Conservation (phyloP, 305 asterid genomes). For the Salvia sclarea region DNA sequence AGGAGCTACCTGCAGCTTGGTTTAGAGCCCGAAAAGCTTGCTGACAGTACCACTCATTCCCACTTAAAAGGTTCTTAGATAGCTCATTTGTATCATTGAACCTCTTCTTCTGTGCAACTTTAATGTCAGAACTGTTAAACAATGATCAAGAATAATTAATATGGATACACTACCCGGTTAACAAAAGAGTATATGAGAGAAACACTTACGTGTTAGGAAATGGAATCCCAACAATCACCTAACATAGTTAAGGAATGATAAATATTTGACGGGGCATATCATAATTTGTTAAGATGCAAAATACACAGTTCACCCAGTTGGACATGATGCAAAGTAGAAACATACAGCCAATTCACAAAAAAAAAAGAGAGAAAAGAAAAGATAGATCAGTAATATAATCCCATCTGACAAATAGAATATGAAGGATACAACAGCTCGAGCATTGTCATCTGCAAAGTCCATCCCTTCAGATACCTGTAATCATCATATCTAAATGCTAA, state of each 20-base stretch:
- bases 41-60: conserved; percentile 95
- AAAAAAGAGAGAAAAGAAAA: not conserved
- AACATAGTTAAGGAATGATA: conserved; percentile 50
- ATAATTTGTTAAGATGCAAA: conserved; percentile 24
- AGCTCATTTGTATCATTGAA: conserved; percentile 66
- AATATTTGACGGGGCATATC: conserved; percentile 33
- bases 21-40: conserved; percentile 98
- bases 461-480: conserved; percentile 98
- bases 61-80: conserved; percentile 82
- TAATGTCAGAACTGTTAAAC: conserved; percentile 63
- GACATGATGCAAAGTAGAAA: conserved; percentile 17
- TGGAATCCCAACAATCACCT: conserved; percentile 96
- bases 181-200: conserved; percentile 23
- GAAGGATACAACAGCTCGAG: conserved; percentile 97
- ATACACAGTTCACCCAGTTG: conserved; percentile 15
- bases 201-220: conserved; percentile 84
- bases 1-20: conserved; percentile 84
- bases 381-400: conserved; percentile 20
- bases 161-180: conserved; percentile 20
- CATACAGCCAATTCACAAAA: not conserved
- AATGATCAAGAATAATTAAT: conserved; percentile 32
- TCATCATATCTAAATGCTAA: conserved; percentile 26
- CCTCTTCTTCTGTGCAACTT: conserved; percentile 88
- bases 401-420: conserved; percentile 20
- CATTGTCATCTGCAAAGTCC: conserved; percentile 96